Percentiles rank a stretch among this genome's conserved stretches.
These are phyloP conservation scores for Moricandia moricandioides DNA, from an alignment of 345 rosid genomes.

Conservation along the genomic window DNA sequence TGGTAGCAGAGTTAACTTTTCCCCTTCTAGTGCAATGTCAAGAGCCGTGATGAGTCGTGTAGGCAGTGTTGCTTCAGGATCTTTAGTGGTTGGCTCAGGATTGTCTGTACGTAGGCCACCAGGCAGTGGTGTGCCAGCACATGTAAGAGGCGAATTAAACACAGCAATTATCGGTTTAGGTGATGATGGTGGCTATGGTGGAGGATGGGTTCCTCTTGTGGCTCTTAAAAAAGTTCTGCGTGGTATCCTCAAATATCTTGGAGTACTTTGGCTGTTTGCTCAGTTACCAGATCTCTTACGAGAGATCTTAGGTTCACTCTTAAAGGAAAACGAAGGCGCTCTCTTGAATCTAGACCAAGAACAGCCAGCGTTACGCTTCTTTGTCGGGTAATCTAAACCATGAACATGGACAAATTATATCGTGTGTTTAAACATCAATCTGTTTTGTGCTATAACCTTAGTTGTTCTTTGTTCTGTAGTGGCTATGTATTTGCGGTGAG, in stretches of 20 bases:
- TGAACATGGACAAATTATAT: neutral
- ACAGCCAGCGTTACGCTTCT: constrained; percentile 96
- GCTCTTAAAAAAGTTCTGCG: constrained; percentile 97
- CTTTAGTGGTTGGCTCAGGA: constrained; percentile 63
- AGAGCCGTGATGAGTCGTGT: constrained; percentile 72
- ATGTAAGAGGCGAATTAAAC: constrained; percentile 90
- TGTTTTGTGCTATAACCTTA: constrained; percentile 11
- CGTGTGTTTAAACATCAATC: neutral
- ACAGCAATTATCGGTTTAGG: constrained; percentile 98
- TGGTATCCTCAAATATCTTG: constrained; percentile 94
- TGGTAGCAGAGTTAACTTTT: constrained; percentile 61
- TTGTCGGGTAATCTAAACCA: constrained; percentile 77
- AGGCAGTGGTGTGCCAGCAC: constrained; percentile 78
- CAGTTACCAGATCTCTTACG: constrained; percentile 92
- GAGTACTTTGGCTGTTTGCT: constrained; percentile 94
- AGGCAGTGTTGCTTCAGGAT: constrained; percentile 58
- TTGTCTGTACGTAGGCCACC: constrained; percentile 80
- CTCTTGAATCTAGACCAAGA: constrained; percentile 97
- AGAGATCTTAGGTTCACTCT: constrained; percentile 89
- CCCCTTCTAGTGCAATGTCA: constrained; percentile 58
- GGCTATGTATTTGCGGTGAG: constrained; percentile 97
- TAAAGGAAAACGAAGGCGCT: constrained; percentile 92
- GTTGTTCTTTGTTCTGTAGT: constrained; percentile 42
- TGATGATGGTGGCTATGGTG: constrained; percentile 99
- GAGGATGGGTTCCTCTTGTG: constrained; percentile 99